A percentile compares a stretch with the other conserved stretches of the same genome.
phyloP scores from a whole-genome alignment of 768 basidiomycete genomes.

The Calocybe cyanea region DNA sequence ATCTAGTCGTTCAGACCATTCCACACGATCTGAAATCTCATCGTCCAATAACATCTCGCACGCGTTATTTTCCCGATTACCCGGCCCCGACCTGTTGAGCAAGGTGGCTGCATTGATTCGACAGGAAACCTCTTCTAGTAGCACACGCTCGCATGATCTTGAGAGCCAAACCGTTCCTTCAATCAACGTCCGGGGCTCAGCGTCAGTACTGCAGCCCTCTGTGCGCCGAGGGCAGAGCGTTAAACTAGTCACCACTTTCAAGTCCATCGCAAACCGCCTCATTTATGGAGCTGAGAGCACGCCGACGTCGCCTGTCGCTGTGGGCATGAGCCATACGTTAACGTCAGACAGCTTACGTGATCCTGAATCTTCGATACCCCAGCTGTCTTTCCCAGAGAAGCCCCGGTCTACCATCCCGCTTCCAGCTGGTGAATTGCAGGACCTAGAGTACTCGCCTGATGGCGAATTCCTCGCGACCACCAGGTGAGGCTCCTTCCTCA shows the following conservation, averaged over 20 bases:
- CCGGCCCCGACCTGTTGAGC: neutral
- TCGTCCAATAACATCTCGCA: neutral
- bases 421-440: constrained; percentile 7
- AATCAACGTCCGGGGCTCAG: neutral
- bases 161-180: too few relatives aligned
- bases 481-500: neutral
- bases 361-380: neutral
- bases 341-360: neutral
- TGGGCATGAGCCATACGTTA: neutral
- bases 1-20: constrained; percentile 7
- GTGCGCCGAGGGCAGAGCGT: neutral
- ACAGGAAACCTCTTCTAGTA: too few relatives aligned
- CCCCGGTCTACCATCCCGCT: constrained; percentile 1
- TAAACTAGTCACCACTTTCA: neutral
- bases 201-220: neutral
- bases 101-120: neutral
- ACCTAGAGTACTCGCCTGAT: constrained; percentile 14
- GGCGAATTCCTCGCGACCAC: constrained; percentile 11
- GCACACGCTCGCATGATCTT: too few relatives aligned
- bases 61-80: neutral
- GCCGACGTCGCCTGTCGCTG: neutral
- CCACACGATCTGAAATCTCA: neutral
- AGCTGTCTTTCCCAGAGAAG: constrained; percentile 1
- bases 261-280: neutral
- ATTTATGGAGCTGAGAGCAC: neutral